A percentile compares a stretch with the other conserved stretches of the same genome.
These are phyloP conservation scores for Rhizopus arrhizus DNA, from an alignment of 371 early-diverging fungal genomes.

Conservation along the genomic window DNA sequence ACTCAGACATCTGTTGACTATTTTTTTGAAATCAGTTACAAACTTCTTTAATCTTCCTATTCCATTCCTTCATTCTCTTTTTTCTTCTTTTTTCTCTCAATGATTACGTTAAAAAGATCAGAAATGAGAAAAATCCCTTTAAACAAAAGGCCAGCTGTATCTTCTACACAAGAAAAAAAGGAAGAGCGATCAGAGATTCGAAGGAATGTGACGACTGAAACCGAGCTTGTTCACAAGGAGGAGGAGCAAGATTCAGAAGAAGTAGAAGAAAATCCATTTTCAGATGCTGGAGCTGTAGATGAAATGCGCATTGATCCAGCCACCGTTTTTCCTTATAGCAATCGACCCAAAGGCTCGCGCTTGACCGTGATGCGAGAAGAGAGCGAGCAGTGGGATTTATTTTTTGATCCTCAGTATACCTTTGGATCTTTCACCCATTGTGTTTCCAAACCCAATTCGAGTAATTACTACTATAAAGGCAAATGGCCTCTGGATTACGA, in stretches of 20 bases:
- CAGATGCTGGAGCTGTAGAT: not conserved
- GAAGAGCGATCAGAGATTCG: slow-evolving; percentile 1
- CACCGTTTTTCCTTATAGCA: slow-evolving; percentile 9
- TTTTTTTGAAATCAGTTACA: not conserved
- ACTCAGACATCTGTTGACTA: not conserved
- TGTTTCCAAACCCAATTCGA: slow-evolving; percentile 1
- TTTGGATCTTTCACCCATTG: slow-evolving; percentile 22
- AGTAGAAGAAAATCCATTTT: not conserved
- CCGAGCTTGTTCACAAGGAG: not conserved
- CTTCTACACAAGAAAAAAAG: not conserved
- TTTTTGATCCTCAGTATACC: slow-evolving; percentile 27
- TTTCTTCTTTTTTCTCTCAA: not conserved
- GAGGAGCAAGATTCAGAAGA: not conserved
- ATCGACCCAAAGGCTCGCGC: slow-evolving; percentile 1
- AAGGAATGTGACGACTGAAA: not conserved
- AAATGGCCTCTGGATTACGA: slow-evolving; percentile 17
- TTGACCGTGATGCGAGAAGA: slow-evolving; percentile 12
- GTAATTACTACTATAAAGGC: slow-evolving; percentile 13
- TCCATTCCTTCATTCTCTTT: not conserved
- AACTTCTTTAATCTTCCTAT: not conserved
- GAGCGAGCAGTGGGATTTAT: slow-evolving; percentile 25
- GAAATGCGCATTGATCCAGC: not conserved
- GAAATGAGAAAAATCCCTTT: not conserved
- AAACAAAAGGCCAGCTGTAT: not conserved
- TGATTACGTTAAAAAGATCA: not conserved